Percentiles rank a stretch among this genome's conserved stretches.
Conservation (phyloP, 2,329 filamentous ascomycete genomes). For the Colletotrichum somersetense region DNA sequence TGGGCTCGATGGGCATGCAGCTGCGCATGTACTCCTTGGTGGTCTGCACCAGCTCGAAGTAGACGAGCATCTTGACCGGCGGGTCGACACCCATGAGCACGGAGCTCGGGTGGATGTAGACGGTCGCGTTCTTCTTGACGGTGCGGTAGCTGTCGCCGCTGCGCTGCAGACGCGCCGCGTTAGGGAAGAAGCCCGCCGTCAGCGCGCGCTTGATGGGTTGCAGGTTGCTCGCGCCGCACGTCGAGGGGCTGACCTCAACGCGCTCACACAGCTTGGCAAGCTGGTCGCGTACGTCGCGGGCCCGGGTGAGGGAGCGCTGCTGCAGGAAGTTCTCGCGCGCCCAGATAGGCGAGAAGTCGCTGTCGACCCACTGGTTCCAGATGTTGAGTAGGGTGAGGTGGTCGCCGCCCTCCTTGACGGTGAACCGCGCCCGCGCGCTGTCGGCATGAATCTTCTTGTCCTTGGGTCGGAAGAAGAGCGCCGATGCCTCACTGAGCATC, state of each 20-base stretch:
- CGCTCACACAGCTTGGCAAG: conserved; percentile 92
- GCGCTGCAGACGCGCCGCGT: conserved; percentile 85
- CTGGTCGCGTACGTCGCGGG: conserved; percentile 92
- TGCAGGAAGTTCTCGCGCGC: conserved; percentile 93
- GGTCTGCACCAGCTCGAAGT: conserved; percentile 85
- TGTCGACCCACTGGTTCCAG: conserved; percentile 95
- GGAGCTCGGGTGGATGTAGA: conserved; percentile 91
- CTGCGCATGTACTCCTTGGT: conserved; percentile 94
- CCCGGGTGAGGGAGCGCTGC: conserved; percentile 87
- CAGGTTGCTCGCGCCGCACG: conserved; percentile 77
- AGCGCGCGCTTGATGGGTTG: conserved; percentile 88
- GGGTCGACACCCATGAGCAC: conserved; percentile 85
- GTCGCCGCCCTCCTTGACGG: conserved; percentile 90
- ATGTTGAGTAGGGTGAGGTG: conserved; percentile 90
- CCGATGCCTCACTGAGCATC: conserved; percentile 89
- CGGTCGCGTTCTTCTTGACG: conserved; percentile 88
- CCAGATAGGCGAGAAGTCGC: conserved; percentile 90
- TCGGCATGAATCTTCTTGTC: conserved; percentile 98
- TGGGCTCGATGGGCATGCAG: conserved; percentile 84
- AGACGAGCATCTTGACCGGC: conserved; percentile 84
- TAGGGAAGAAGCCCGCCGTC: conserved; percentile 93
- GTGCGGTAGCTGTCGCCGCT: conserved; percentile 91
- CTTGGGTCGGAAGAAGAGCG: conserved; percentile 94
- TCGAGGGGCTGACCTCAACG: conserved; percentile 83
- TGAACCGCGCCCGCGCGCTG: conserved; percentile 89